Percentiles rank a stretch among this genome's conserved stretches.
Evolutionary conservation across 2,329 filamentous ascomycete species (phyloP).

Genomic region (Colletotrichum sp.): DNA sequence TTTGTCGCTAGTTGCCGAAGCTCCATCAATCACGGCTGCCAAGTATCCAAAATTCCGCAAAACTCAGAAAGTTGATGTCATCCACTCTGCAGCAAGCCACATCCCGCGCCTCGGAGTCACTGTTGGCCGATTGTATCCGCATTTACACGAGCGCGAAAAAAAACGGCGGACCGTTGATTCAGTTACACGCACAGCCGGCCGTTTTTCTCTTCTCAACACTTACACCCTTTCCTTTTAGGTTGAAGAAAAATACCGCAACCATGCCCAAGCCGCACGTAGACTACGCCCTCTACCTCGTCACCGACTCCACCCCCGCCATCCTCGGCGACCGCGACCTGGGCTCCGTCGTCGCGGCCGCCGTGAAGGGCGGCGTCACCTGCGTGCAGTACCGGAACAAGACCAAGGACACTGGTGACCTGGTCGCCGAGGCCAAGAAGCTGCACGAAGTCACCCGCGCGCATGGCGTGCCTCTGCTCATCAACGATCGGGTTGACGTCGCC

Average conservation of each 20-base stretch:
- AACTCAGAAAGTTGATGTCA: not conserved
- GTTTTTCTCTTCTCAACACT: not conserved
- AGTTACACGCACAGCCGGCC: not conserved
- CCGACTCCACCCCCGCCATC: conserved; percentile 87
- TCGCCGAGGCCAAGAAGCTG: conserved; percentile 73
- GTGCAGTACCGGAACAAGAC: conserved; percentile 93
- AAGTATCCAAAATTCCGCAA: not conserved
- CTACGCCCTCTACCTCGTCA: conserved; percentile 89
- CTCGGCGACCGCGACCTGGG: conserved; percentile 75
- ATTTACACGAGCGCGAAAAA: not conserved
- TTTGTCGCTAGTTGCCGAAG: not conserved
- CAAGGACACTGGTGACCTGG: conserved; percentile 73
- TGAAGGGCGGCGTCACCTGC: conserved; percentile 81
- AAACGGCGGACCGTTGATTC: not conserved
- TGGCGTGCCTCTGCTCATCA: conserved; percentile 84
- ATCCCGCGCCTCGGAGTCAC: not conserved
- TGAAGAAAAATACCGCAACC: not conserved
- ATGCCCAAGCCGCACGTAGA: conserved; percentile 58
- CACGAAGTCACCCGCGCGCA: conserved; percentile 73
- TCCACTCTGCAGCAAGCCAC: not conserved
- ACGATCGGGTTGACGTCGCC: conserved; percentile 90
- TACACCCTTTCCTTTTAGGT: not conserved
- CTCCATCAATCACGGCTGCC: not conserved
- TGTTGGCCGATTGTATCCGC: conserved; percentile 16
- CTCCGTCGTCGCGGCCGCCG: conserved; percentile 74